Conservation (phyloP, 2,329 filamentous ascomycete species). For the Colletotrichum falcatum region DNA sequence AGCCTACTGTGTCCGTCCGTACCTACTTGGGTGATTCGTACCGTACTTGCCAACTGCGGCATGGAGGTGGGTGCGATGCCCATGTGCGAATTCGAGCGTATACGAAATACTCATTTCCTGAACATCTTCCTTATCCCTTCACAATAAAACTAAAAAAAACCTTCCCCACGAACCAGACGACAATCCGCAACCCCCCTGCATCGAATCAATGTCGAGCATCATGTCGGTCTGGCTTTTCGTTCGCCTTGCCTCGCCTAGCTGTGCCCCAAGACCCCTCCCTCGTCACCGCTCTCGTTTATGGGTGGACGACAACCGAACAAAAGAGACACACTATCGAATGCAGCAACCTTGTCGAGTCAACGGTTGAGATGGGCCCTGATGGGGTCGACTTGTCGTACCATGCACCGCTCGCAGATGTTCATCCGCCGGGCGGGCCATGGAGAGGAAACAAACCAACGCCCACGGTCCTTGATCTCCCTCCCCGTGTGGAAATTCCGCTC, state of each 20-base stretch:
- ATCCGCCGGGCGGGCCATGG: background rate
- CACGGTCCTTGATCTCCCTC: constrained; percentile 17
- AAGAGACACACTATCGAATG: constrained; percentile 13
- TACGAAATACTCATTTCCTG: background rate
- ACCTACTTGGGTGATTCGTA: no score
- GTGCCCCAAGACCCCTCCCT: constrained; percentile 23
- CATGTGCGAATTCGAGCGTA: background rate
- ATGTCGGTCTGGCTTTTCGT: constrained; percentile 9
- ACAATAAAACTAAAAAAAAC: background rate
- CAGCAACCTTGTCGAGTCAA: constrained; percentile 21
- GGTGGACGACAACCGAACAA: constrained; percentile 9
- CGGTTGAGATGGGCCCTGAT: background rate
- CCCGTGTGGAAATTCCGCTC: background rate
- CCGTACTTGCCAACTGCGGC: no score
- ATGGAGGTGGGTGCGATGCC: background rate
- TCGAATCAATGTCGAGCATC: constrained; percentile 8
- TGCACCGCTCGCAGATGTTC: background rate
- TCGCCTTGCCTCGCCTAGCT: constrained; percentile 15
- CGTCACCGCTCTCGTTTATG: constrained; percentile 20
- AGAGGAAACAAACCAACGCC: background rate
- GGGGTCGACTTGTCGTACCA: constrained; percentile 3
- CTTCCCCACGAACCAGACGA: constrained; percentile 34
- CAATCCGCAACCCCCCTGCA: constrained; percentile 12
- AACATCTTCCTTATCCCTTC: constrained; percentile 14
- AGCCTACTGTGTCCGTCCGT: no score